phyloP scores from a whole-genome alignment of 2,329 filamentous ascomycete genomes.

The Zymoseptoria crescenta region DNA sequence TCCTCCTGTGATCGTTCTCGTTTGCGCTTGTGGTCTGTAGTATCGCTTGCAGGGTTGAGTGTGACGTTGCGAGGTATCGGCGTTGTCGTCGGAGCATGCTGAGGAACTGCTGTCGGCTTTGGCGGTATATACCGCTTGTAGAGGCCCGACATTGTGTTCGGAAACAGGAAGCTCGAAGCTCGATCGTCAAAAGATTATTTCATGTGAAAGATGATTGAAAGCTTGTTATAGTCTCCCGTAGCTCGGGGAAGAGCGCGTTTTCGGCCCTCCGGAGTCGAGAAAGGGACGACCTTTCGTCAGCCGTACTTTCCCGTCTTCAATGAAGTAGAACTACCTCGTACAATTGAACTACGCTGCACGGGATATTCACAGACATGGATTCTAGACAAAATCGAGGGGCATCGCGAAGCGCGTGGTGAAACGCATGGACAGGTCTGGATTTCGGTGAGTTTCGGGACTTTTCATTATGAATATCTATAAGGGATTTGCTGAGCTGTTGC shows the following conservation, averaged over 20 bases:
- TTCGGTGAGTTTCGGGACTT: too few species aligned
- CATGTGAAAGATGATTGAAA: constrained; percentile 9
- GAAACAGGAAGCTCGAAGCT: constrained; percentile 2
- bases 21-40: constrained; percentile 25
- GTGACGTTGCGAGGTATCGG: not conserved
- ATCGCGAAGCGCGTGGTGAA: too few species aligned
- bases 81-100: not conserved
- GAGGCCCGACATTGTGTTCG: constrained; percentile 34
- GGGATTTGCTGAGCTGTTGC: too few species aligned
- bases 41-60: not conserved
- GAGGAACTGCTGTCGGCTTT: constrained; percentile 14
- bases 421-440: too few species aligned
- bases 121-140: constrained; percentile 43
- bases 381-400: too few species aligned
- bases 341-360: too few species aligned
- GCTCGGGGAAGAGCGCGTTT: not conserved
- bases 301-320: too few species aligned
- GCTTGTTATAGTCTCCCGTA: not conserved
- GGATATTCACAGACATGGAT: too few species aligned
- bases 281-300: too few species aligned
- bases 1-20: constrained; percentile 26
- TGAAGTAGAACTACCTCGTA: too few species aligned
- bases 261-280: not conserved
- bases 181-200: constrained; percentile 1
- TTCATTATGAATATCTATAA: too few species aligned